Evolutionary conservation across 78 protist genomes (phyloP).

Genomic region (Andalucia godoyi): DNA sequence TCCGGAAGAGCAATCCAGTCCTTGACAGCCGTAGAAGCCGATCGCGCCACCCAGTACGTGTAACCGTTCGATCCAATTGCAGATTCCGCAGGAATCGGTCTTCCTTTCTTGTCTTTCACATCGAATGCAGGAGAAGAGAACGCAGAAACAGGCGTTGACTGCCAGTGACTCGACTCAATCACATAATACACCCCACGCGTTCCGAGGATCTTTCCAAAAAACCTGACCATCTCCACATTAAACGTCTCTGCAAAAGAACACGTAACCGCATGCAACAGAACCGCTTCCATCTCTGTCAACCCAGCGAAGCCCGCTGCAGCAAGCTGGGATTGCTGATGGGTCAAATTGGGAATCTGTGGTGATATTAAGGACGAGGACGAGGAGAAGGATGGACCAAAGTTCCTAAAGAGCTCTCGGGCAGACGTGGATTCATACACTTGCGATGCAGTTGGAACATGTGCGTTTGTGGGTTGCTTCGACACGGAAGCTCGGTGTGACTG

Average conservation of each 20-base stretch:
- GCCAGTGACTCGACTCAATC: not conserved
- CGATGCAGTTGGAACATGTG: too few species aligned
- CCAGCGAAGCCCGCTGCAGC: too few species aligned
- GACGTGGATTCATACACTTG: too few species aligned
- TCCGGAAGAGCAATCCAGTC: slow-evolving; percentile 19
- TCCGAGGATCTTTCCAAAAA: slow-evolving; percentile 21
- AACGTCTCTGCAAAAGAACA: not conserved
- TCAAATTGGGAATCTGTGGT: too few species aligned
- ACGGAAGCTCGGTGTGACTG: too few species aligned
- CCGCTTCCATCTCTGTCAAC: too few species aligned
- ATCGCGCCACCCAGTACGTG: slow-evolving; percentile 22
- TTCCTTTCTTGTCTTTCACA: not conserved
- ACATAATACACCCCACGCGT: slow-evolving; percentile 9
- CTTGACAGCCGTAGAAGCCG: not conserved
- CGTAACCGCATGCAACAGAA: too few species aligned
- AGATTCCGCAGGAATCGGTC: not conserved
- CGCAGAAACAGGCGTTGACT: not conserved
- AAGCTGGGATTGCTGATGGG: too few species aligned
- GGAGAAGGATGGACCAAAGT: too few species aligned
- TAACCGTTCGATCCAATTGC: slow-evolving; percentile 9
- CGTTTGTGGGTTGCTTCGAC: too few species aligned
- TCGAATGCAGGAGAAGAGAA: not conserved
- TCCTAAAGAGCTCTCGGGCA: too few species aligned
- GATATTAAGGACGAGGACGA: too few species aligned
- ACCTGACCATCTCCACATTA: not conserved